Percentiles rank a stretch among this genome's conserved stretches.
phyloP scores from a whole-genome alignment of 805 yeast genomes.

The Yamadazyma phyllophila region DNA sequence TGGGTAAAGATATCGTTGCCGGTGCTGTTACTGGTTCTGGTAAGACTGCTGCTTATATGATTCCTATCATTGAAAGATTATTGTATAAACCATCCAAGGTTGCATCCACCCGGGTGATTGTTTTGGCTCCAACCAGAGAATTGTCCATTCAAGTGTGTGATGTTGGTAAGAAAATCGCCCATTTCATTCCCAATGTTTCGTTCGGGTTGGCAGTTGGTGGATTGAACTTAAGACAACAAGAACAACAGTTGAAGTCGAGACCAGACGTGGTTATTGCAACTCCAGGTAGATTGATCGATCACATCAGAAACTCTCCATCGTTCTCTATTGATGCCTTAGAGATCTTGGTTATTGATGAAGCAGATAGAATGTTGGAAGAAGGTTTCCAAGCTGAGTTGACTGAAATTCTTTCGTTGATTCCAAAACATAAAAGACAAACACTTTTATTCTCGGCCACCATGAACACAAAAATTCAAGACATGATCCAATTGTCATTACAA shows the following conservation, averaged over 20 bases:
- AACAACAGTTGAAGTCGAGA: conserved; percentile 84
- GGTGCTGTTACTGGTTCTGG: conserved; percentile 99
- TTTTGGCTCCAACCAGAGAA: conserved; percentile 95
- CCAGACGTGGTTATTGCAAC: conserved; percentile 98
- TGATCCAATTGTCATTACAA: conserved; percentile 82
- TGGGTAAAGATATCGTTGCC: conserved; percentile 96
- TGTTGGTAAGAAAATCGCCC: conserved; percentile 83
- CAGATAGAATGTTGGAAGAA: conserved; percentile 98
- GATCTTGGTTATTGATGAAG: conserved; percentile 92
- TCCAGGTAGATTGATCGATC: conserved; percentile 98
- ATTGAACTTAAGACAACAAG: conserved; percentile 90
- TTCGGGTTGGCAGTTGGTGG: conserved; percentile 99
- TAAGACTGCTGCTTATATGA: conserved; percentile 97
- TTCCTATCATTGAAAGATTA: conserved; percentile 91
- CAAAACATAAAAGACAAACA: conserved; percentile 85
- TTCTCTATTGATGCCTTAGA: conserved; percentile 90
- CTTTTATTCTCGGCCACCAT: conserved; percentile 95
- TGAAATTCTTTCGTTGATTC: conserved; percentile 83
- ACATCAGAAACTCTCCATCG: conserved; percentile 89
- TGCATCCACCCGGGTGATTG: conserved; percentile 86
- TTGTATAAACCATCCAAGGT: conserved; percentile 83
- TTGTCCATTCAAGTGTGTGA: conserved; percentile 94
- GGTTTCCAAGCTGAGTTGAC: conserved; percentile 95
- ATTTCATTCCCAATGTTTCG: conserved; percentile 69
- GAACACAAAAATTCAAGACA: conserved; percentile 87